Percentiles rank a stretch among this genome's conserved stretches.
phyloP scores from a whole-genome alignment of 805 yeast genomes.

The Schwanniomyces occidentalis region DNA sequence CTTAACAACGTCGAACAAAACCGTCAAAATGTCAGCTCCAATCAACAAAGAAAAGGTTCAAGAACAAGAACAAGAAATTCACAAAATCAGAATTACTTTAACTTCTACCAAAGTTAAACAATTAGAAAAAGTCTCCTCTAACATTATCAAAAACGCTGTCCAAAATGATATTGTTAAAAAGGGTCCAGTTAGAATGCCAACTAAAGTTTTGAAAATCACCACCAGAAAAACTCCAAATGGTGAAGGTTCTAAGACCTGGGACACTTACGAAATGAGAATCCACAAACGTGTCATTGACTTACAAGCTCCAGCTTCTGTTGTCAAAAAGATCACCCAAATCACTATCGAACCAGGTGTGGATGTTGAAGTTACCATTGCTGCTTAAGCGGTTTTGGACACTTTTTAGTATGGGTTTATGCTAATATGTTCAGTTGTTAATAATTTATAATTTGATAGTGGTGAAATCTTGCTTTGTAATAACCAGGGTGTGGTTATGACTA shows the following conservation, averaged over 20 bases:
- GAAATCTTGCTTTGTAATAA: no score
- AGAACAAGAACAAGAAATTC: slow-evolving; percentile 78
- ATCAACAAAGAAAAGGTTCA: slow-evolving; percentile 85
- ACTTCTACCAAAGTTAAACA: slow-evolving; percentile 98
- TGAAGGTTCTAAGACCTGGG: slow-evolving; percentile 99
- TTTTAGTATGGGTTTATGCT: no score
- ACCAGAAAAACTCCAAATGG: slow-evolving; percentile 99
- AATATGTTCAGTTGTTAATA: no score
- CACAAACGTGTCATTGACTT: slow-evolving; percentile 99
- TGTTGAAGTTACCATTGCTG: slow-evolving; percentile 91
- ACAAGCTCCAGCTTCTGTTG: slow-evolving; percentile 91
- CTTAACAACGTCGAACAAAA: slow-evolving; percentile 37
- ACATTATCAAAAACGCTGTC: slow-evolving; percentile 86
- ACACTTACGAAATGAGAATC: slow-evolving; percentile 98
- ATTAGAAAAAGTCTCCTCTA: slow-evolving; percentile 93
- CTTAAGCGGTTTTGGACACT: slow-evolving; percentile 51
- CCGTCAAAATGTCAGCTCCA: slow-evolving; percentile 66
- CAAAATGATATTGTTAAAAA: slow-evolving; percentile 82
- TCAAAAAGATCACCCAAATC: slow-evolving; percentile 95
- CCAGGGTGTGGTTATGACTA: no score
- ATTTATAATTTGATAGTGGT: no score
- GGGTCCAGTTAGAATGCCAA: slow-evolving; percentile 99
- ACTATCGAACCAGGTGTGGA: slow-evolving; percentile 99
- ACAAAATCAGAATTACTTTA: slow-evolving; percentile 98
- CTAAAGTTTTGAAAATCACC: slow-evolving; percentile 95